Percentiles rank a stretch among this genome's conserved stretches.
Evolutionary conservation across 2,329 filamentous ascomycete species (phyloP).

Genomic region (Aspergillus pseudotamarii): DNA sequence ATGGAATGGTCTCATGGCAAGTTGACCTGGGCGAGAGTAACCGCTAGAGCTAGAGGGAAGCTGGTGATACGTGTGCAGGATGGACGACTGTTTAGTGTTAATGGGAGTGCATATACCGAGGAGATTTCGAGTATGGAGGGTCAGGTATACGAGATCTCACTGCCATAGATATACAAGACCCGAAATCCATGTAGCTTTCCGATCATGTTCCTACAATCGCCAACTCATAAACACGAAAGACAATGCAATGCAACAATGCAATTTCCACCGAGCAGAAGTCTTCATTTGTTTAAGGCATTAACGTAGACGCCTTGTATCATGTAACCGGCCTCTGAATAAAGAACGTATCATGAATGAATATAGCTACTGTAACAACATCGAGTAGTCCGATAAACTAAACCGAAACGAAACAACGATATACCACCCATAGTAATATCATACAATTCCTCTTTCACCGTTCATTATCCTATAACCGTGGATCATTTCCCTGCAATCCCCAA

Average conservation of each 20-base stretch:
- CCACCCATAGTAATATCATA: neutral
- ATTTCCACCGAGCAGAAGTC: no score
- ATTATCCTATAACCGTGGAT: neutral
- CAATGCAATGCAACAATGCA: no score
- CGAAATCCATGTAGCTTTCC: accelerated
- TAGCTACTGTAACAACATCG: no score
- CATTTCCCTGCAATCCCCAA: conserved; percentile 13
- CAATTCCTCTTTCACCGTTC: conserved; percentile 3
- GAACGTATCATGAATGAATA: no score
- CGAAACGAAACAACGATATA: neutral
- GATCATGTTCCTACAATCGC: no score
- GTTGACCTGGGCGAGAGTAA: conserved; percentile 15
- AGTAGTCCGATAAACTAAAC: no score
- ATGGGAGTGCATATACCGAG: conserved; percentile 2
- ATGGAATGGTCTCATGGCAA: conserved; percentile 35
- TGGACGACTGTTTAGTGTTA: neutral
- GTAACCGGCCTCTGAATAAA: no score
- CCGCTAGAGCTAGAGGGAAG: neutral
- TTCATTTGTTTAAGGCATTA: no score
- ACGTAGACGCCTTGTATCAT: no score
- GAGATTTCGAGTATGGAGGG: neutral
- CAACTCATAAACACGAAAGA: no score
- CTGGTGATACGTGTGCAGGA: conserved; percentile 11
- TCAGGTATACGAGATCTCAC: neutral
- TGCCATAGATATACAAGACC: neutral